These are phyloP conservation scores for Penicillium robsamsonii DNA, from an alignment of 495 filamentous ascomycete species.

Conservation along the genomic window DNA sequence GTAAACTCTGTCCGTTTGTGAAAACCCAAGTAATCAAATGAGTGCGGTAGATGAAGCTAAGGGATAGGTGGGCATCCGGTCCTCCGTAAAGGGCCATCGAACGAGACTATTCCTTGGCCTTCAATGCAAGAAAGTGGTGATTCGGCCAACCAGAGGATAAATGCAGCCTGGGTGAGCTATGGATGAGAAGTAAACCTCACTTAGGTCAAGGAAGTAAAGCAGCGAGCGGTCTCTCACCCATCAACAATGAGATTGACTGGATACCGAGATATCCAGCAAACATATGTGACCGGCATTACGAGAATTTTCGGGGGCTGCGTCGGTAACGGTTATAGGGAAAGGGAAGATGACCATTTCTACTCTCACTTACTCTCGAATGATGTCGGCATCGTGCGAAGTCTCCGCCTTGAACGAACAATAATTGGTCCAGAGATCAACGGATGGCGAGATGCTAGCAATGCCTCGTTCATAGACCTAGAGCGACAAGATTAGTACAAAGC, in stretches of 20 bases:
- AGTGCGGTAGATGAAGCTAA: slow-evolving; percentile 30
- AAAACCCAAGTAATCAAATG: slow-evolving; percentile 43
- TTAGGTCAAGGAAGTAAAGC: slow-evolving; percentile 40
- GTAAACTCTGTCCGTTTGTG: slow-evolving; percentile 36
- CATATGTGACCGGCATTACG: slow-evolving; percentile 33
- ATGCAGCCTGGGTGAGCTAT: slow-evolving; percentile 54
- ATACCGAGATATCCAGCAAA: slow-evolving; percentile 27
- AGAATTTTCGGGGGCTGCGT: slow-evolving; percentile 39
- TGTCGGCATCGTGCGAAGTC: slow-evolving; percentile 87
- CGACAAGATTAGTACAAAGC: slow-evolving; percentile 19
- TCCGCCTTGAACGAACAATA: slow-evolving; percentile 98
- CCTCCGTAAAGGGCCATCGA: slow-evolving; percentile 37
- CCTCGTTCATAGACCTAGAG: slow-evolving; percentile 89
- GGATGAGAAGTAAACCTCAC: slow-evolving; percentile 56
- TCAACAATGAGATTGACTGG: slow-evolving; percentile 39
- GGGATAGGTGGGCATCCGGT: slow-evolving; percentile 30
- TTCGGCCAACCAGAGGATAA: slow-evolving; percentile 36
- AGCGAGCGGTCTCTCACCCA: slow-evolving; percentile 55
- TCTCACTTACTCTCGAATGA: slow-evolving; percentile 99
- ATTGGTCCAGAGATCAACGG: slow-evolving; percentile 93
- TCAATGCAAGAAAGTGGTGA: slow-evolving; percentile 30
- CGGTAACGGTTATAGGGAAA: slow-evolving; percentile 38
- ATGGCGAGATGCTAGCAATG: slow-evolving; percentile 86
- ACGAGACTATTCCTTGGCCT: slow-evolving; percentile 27
- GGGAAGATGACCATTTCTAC: slow-evolving; percentile 67